Percentiles rank a stretch among this genome's conserved stretches.
Conservation (phyloP, 2,329 filamentous ascomycete genomes). For the Chaetomium sp. region DNA sequence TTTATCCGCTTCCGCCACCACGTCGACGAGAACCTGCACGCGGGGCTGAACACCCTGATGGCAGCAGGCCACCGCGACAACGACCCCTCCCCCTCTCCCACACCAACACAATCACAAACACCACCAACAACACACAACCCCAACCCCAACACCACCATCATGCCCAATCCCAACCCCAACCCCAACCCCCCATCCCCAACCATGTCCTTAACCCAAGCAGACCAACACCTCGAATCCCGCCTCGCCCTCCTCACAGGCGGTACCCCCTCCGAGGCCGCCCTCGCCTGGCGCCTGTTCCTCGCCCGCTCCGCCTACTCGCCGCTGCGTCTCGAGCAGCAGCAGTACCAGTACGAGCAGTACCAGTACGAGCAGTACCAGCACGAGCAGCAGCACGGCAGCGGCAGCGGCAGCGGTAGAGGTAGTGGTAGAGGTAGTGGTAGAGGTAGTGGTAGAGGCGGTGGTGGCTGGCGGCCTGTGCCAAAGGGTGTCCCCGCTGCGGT, state of each 20-base stretch:
- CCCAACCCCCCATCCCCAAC: neutral
- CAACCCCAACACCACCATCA: neutral
- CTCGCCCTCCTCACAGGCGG: conserved; percentile 10
- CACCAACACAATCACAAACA: neutral
- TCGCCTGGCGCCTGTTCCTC: conserved; percentile 38
- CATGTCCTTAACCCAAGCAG: neutral
- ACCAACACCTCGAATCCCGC: conserved; percentile 14
- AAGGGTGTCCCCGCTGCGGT: conserved; percentile 43
- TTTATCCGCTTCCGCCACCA: conserved; percentile 28
- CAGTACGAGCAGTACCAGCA: too few relatives aligned
- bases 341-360: neutral
- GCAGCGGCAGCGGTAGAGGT: too few relatives aligned
- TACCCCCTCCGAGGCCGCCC: conserved; percentile 9
- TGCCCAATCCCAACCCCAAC: neutral
- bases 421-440: too few relatives aligned
- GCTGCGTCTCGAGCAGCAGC: conserved; percentile 48
- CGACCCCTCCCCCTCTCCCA: neutral
- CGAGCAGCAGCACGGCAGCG: too few relatives aligned
- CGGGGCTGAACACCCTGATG: conserved; percentile 20
- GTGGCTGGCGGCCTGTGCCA: conserved; percentile 44
- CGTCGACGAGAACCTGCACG: conserved; percentile 27
- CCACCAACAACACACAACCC: neutral
- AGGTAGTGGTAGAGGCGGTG: too few relatives aligned
- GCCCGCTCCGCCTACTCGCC: conserved; percentile 49
- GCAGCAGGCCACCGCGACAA: neutral